Conservation (phyloP, 768 basidiomycete genomes). For the Hericium coralloides region DNA sequence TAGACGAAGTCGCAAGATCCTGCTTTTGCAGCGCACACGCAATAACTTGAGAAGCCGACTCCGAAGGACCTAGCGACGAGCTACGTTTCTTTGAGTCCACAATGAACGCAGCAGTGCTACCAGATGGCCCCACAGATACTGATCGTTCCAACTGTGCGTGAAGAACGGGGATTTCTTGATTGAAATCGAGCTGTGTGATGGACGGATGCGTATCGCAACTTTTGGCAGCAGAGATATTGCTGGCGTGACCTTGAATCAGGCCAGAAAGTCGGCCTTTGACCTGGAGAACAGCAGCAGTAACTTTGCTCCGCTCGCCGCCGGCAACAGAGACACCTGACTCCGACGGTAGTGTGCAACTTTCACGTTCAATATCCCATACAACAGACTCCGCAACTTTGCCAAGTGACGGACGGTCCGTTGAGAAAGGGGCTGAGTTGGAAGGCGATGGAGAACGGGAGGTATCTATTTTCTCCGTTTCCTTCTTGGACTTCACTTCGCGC, state of each 20-base stretch:
- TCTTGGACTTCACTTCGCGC: too few species aligned
- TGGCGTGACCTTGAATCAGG: too few species aligned
- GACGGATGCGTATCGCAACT: too few species aligned
- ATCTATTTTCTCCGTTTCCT: too few species aligned
- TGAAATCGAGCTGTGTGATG: too few species aligned
- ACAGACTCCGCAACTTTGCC: slow-evolving; percentile 24
- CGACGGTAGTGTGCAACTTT: slow-evolving; percentile 14
- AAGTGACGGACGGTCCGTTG: too few species aligned
- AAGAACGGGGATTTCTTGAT: too few species aligned
- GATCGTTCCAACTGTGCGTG: neutral
- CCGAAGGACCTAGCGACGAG: slow-evolving; percentile 36
- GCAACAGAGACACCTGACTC: slow-evolving; percentile 5
- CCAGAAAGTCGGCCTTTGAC: too few species aligned
- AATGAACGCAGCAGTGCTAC: neutral
- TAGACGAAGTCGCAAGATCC: neutral
- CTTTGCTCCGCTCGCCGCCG: neutral
- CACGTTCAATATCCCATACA: slow-evolving; percentile 49
- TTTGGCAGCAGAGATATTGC: too few species aligned
- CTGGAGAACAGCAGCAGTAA: too few species aligned
- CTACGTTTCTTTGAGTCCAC: neutral
- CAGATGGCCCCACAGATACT: neutral
- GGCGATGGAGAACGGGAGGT: too few species aligned
- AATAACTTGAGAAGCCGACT: slow-evolving; percentile 45
- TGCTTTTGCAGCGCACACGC: neutral
- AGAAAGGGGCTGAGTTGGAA: too few species aligned